Base-by-base conservation (phyloP, 768 basidiomycete genomes). In the Fomitopsis pulvina region DNA sequence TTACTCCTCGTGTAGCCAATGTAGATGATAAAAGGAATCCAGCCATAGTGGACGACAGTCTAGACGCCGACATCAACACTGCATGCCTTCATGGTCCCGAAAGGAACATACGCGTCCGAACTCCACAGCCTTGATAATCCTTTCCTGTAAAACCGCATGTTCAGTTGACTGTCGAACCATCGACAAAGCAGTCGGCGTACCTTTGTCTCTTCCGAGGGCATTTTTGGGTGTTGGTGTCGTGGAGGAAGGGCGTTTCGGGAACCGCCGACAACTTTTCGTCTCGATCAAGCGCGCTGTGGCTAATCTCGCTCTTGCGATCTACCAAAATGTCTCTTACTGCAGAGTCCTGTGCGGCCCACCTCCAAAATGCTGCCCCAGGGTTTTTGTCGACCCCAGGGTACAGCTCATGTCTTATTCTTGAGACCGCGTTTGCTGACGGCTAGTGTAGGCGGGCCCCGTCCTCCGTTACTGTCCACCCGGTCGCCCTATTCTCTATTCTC, bases 11-110 rank as follows among this genome's bases (percentile, higher is more conserved):
- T 89, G 73, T 89, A 96, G 29, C 94, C 95, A 63, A 96, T 78
- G 68, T 93, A 96, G 61, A 98, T 94, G 62, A 98, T 91, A 64
- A 94, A 71, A 27, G 95, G 95, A 62, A 98, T 92, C 92, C 94
- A 98, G 56, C 85, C 86, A 59, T 93, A 96, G 70, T 96, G 92
- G 47, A 96, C 64, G 60, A 93, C 77, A 52, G 87, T 92, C 93
- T 96, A 61, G 21, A 53, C 43, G 5, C 9, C 16, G 40, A 26
- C 24, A 45, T 50, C 34, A 56, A 21, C 3, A 11, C 29, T 52
- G 50, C 47, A 45, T 25, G 45, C 20, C 14, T 45, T 52, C 38
- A 30, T 34, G 18, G 52, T 28, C 21, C 43, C 32, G 24, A 48
- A 24, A 47, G 50, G 45, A 53, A 76, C 81, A 56, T 74, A 93